These are phyloP conservation scores for Phanerodontia chrysosporium DNA, from an alignment of 768 basidiomycete genomes.

Conservation along the genomic window DNA sequence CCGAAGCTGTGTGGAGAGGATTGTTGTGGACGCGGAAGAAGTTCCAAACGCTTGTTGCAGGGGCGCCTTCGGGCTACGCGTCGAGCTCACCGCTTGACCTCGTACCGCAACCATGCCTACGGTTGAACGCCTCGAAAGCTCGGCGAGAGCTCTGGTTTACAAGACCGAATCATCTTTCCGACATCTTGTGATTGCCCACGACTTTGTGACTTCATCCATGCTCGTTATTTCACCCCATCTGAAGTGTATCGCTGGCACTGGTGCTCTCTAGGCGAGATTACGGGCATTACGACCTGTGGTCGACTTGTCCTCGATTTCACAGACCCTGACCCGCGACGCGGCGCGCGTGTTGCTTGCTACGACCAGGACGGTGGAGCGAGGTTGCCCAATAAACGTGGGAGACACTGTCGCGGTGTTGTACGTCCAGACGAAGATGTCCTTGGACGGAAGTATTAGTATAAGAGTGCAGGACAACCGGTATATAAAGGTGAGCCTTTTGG, in stretches of 20 bases:
- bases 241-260: neutral
- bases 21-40: too few relatives aligned
- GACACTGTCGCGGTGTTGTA: neutral
- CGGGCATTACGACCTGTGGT: neutral
- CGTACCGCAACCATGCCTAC: neutral
- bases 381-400: neutral
- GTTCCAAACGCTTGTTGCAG: too few relatives aligned
- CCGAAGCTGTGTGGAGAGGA: too few relatives aligned
- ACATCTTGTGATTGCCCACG: neutral
- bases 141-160: neutral
- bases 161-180: neutral
- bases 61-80: too few relatives aligned
- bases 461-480: neutral
- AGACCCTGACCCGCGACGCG: neutral
- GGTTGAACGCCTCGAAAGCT: neutral
- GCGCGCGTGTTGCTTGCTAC: neutral
- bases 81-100: neutral
- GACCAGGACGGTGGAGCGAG: neutral
- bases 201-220: neutral
- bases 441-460: neutral
- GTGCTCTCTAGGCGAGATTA: neutral
- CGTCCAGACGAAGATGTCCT: neutral
- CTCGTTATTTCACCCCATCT: neutral
- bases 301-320: neutral
- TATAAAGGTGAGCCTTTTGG: neutral